Evolutionary conservation across 139 green algal species (phyloP).

Genomic region (Chlorella vulgaris): DNA sequence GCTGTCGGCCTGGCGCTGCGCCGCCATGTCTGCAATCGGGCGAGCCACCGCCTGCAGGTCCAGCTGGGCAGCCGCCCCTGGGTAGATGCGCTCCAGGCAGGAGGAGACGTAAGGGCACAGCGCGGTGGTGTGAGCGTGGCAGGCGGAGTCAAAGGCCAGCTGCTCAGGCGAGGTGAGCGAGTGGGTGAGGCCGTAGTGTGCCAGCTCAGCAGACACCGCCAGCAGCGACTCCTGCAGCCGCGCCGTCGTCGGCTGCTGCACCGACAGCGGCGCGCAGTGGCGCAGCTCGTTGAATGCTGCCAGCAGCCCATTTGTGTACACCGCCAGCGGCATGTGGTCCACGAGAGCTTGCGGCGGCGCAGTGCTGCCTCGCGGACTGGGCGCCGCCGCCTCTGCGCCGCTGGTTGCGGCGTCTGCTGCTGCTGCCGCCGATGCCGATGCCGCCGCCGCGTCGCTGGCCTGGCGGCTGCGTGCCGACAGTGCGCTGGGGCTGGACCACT

Average conservation of each 20-base stretch:
- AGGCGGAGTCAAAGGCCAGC: slow-evolving; percentile 44
- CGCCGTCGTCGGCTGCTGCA: slow-evolving; percentile 33
- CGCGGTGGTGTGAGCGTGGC: slow-evolving; percentile 49
- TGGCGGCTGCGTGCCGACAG: slow-evolving; percentile 36
- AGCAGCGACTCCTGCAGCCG: slow-evolving; percentile 59
- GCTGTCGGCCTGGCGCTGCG: not conserved
- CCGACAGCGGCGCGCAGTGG: slow-evolving; percentile 78
- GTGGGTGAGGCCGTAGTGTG: slow-evolving; percentile 62
- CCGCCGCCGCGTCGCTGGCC: not conserved
- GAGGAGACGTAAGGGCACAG: slow-evolving; percentile 62
- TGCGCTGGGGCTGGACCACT: slow-evolving; percentile 83
- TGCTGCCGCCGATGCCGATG: slow-evolving; percentile 12
- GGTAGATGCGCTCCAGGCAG: slow-evolving; percentile 70
- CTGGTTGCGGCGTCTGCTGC: not conserved
- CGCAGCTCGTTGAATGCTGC: slow-evolving; percentile 94
- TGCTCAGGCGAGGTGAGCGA: slow-evolving; percentile 54
- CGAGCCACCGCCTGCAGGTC: slow-evolving; percentile 5
- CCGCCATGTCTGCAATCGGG: slow-evolving; percentile 9
- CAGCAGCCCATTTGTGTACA: slow-evolving; percentile 91
- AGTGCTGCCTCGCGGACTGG: not conserved
- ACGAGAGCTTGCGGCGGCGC: slow-evolving; percentile 84
- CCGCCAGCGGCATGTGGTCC: slow-evolving; percentile 90
- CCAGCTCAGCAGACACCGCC: slow-evolving; percentile 55
- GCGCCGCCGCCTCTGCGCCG: not conserved
- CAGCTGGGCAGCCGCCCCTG: slow-evolving; percentile 20